These are phyloP conservation scores for Blastocrithidia nonstop DNA, from an alignment of 208 protist genomes.

Conservation along the genomic window DNA sequence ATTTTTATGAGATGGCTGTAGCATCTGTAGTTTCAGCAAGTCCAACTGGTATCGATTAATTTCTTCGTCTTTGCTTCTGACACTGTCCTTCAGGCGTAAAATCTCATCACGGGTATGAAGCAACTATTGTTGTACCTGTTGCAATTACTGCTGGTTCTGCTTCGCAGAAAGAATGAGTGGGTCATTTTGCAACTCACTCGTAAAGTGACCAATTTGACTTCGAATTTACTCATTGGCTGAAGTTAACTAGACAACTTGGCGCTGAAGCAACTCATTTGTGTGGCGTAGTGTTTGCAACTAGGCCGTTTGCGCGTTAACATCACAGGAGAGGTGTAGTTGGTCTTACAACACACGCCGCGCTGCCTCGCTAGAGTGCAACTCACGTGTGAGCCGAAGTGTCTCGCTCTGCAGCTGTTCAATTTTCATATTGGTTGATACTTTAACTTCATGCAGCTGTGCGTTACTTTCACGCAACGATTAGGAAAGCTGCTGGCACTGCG, in stretches of 20 bases:
- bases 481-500: too few relatives aligned
- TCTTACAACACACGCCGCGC: conserved; percentile 55
- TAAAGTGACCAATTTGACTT: conserved; percentile 67
- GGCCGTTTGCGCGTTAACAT: conserved; percentile 16
- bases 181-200: conserved; percentile 78
- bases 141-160: conserved; percentile 43
- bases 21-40: conserved; percentile 31
- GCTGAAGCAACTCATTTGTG: conserved; percentile 56
- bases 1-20: too few relatives aligned
- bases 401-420: conserved; percentile 50
- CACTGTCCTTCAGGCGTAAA: conserved; percentile 22
- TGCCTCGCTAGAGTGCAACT: conserved; percentile 81
- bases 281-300: conserved; percentile 26
- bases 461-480: too few relatives aligned
- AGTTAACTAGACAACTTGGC: conserved; percentile 58
- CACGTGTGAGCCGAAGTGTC: conserved; percentile 35
- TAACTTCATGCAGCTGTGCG: too few relatives aligned
- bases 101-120: conserved; percentile 14
- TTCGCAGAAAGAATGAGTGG: conserved; percentile 54
- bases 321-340: conserved; percentile 42
- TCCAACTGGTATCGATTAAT: conserved; percentile 48
- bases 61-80: conserved; percentile 61
- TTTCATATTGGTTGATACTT: too few relatives aligned
- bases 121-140: conserved; percentile 54
- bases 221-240: conserved; percentile 63